Evolutionary conservation across 495 filamentous ascomycete genomes (phyloP).

Genomic region (Hapsidospora chrysogenum): DNA sequence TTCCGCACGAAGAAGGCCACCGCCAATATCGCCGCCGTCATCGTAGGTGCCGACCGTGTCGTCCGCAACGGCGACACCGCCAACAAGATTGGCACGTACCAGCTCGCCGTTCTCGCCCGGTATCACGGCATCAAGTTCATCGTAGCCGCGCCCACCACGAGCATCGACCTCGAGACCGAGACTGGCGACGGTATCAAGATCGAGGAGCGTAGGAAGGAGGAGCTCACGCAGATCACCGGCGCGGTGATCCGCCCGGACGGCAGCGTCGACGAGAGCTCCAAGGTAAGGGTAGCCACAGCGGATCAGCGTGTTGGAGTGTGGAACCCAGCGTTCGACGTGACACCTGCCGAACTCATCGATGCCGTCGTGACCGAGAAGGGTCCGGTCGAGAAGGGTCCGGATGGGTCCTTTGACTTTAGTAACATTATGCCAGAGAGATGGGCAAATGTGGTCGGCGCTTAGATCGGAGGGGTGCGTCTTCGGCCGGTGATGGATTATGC

Average conservation of each 20-base stretch:
- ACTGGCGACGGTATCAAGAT: constrained; percentile 68
- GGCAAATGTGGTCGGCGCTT: constrained; percentile 14
- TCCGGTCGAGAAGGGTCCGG: constrained; percentile 57
- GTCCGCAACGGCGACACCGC: constrained; percentile 94
- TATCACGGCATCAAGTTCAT: constrained; percentile 86
- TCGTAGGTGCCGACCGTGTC: constrained; percentile 90
- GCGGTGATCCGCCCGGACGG: constrained; percentile 36
- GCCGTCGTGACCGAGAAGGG: constrained; percentile 88
- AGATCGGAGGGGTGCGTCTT: background rate
- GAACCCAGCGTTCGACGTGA: constrained; percentile 96
- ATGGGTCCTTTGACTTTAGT: constrained; percentile 60
- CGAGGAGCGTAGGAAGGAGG: constrained; percentile 63
- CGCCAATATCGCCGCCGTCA: constrained; percentile 58
- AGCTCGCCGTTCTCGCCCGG: constrained; percentile 68
- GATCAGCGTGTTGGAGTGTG: constrained; percentile 70
- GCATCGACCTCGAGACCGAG: constrained; percentile 69
- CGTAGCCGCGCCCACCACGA: constrained; percentile 87
- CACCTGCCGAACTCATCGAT: constrained; percentile 72
- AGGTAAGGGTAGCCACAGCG: constrained; percentile 63
- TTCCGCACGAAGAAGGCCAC: constrained; percentile 40
- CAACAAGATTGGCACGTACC: constrained; percentile 97
- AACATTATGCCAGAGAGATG: constrained; percentile 33
- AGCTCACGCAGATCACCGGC: constrained; percentile 69
- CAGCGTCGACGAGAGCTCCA: constrained; percentile 28
- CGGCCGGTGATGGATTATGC: too few relatives aligned